Base-by-base conservation (phyloP, 306 rosid genomes). In the Glycine tomentella region DNA sequence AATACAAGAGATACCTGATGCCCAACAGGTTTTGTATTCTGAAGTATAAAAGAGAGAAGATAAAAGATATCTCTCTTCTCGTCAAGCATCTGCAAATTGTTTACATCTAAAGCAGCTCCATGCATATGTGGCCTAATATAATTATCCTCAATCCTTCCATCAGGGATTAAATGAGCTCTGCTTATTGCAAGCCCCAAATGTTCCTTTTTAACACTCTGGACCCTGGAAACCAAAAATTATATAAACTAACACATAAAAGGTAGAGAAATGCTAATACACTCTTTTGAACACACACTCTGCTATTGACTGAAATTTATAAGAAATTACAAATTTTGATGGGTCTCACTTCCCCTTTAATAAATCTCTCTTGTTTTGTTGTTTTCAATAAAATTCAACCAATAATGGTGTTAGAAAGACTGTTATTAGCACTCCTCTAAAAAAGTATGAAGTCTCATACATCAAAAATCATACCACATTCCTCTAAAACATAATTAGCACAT, bases 21-120 rank as follows among this genome's bases (percentile, higher is more conserved):
- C 61, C 98, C 98, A 87, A 96, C 99, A 71, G 99, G 99, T 88
- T 89, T 96, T 75, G 98, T 88, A 79, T 90, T 93, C 82, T 88
- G 97, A 82, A 93, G 97, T 69, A 93, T 81, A 71, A 88, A 87
- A 85, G 97, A 96, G 94, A 96, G 95, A 89, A 86, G 87, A 87
- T 84, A 93, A 90, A 91, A 96, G 79, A 93, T 76, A 78, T 90
- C 94, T 74, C 93, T 93, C 93, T 88, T 92, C 87, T 96, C 94
- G 50, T 87, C 91, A 84, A 96, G 90, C 87, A 83, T 89, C 74
- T 85, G 94, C 86, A 96, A 74, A 84, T 73, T 93, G 88, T 85
- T 80, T 62, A 86, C 74, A 86, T 93, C 93, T 80, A 93, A 70
- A 84, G 91, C 59, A 88, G 90, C 87, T 66, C 94, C 97, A 62